A percentile compares a stretch with the other conserved stretches of the same genome.
Conservation (phyloP, 441 rosid genomes). For the Hura crepitans region DNA sequence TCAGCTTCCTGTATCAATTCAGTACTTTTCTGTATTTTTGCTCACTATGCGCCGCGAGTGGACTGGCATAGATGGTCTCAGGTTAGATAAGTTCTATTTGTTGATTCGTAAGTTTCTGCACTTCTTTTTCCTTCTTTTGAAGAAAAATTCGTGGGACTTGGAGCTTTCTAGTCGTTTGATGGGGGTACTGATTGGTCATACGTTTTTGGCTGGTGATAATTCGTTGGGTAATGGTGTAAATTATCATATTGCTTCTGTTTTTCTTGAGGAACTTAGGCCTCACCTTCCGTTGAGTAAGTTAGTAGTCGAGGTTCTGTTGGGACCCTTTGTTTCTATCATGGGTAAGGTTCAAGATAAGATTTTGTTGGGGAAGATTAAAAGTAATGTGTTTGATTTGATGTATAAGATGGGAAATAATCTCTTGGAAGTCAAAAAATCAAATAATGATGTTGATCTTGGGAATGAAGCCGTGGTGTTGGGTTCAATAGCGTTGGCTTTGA, state of each 20-base stretch:
- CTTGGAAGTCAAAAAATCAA: constrained; percentile 47
- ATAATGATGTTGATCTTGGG: constrained; percentile 33
- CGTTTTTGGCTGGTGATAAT: constrained; percentile 51
- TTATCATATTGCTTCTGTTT: constrained; percentile 66
- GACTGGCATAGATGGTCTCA: constrained; percentile 70
- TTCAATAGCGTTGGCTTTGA: constrained; percentile 49
- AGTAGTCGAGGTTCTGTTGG: constrained; percentile 44
- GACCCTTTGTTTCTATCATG: constrained; percentile 44
- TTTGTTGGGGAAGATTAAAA: constrained; percentile 63
- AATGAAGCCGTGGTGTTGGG: constrained; percentile 58
- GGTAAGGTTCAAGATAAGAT: constrained; percentile 59
- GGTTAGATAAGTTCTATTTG: constrained; percentile 85
- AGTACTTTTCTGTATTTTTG: constrained; percentile 62
- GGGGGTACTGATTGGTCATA: constrained; percentile 43
- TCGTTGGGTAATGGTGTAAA: constrained; percentile 68
- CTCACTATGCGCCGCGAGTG: constrained; percentile 92
- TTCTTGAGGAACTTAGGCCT: constrained; percentile 62
- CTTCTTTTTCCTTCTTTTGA: constrained; percentile 42
- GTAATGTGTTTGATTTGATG: constrained; percentile 58
- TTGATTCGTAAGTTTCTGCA: constrained; percentile 70
- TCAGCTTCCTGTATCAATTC: constrained; percentile 40
- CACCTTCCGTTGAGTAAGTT: constrained; percentile 56
- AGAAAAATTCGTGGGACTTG: constrained; percentile 55
- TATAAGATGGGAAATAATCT: constrained; percentile 48
- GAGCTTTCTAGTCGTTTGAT: constrained; percentile 43